Percentiles rank a stretch among this genome's conserved stretches.
phyloP scores from a whole-genome alignment of 2,329 filamentous ascomycete species.

The Ophiostoma piceae region DNA sequence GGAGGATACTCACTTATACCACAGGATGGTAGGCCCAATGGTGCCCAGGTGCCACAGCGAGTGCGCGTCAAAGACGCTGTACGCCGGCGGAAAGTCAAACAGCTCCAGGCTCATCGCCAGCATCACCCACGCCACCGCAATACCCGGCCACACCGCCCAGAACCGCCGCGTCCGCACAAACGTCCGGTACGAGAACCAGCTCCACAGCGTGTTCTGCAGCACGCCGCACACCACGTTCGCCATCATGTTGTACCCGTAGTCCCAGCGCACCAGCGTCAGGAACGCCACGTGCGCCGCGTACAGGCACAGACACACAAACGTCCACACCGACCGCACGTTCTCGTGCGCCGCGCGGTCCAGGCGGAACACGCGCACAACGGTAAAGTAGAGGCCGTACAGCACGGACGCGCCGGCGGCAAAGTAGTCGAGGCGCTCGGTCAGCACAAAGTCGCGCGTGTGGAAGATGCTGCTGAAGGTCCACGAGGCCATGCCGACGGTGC shows the following conservation, averaged over 20 bases:
- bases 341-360: conserved; percentile 50
- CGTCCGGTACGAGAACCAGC: conserved; percentile 68
- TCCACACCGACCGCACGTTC: conserved; percentile 66
- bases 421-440: conserved; percentile 94
- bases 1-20: conserved; percentile 74
- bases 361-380: conserved; percentile 74
- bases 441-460: conserved; percentile 77
- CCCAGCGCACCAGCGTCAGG: conserved; percentile 79
- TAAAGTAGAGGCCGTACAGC: conserved; percentile 85
- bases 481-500: conserved; percentile 72
- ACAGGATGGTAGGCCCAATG: conserved; percentile 78
- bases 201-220: conserved; percentile 79
- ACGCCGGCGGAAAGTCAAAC: conserved; percentile 83
- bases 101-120: conserved; percentile 93
- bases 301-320: conserved; percentile 60
- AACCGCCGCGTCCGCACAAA: conserved; percentile 65
- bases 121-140: conserved; percentile 88
- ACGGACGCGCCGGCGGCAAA: conserved; percentile 88
- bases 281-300: conserved; percentile 78
- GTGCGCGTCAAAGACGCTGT: conserved; percentile 83
- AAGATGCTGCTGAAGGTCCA: conserved; percentile 91
- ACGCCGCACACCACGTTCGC: conserved; percentile 82
- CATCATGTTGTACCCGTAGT: conserved; percentile 97
- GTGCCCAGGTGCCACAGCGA: conserved; percentile 94
- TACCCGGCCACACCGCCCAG: conserved; percentile 85